Evolutionary conservation across 257 asterid species (phyloP).

Genomic region (Solanum paucissectum): DNA sequence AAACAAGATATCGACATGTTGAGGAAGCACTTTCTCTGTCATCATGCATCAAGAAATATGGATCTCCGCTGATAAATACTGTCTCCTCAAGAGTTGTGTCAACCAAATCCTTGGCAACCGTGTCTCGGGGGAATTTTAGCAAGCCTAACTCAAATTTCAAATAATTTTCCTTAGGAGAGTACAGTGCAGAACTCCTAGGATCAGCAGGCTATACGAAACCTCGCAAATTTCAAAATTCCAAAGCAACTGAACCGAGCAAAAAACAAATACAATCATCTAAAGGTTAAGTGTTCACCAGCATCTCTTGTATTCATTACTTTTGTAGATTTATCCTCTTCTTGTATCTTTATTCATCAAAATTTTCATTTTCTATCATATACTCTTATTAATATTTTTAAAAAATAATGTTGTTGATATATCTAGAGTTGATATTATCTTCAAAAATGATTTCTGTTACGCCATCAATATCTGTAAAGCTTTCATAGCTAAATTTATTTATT

Average conservation of each 20-base stretch:
- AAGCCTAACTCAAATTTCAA: neutral
- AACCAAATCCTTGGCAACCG: no score
- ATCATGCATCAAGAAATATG: no score
- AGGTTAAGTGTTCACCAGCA: neutral
- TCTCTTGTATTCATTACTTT: neutral
- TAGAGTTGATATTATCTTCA: no score
- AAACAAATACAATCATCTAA: neutral
- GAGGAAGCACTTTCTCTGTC: no score
- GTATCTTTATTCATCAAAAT: neutral
- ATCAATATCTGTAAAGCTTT: neutral
- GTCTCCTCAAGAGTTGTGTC: no score
- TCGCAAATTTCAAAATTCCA: slow-evolving; percentile 7
- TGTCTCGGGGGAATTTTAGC: no score
- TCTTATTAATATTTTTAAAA: neutral
- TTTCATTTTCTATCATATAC: neutral
- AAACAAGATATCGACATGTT: no score
- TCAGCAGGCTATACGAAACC: neutral
- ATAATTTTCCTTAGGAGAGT: neutral
- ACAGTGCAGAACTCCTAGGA: slow-evolving; percentile 6
- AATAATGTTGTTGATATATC: no score
- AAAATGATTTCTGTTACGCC: no score
- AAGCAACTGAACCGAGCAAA: neutral
- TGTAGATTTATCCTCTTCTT: neutral
- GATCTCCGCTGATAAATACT: no score
- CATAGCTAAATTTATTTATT: neutral